Evolutionary conservation across 768 basidiomycete genomes (phyloP), one percentile per base, ranked within the genome.

Genomic region (Suillus placidus): DNA sequence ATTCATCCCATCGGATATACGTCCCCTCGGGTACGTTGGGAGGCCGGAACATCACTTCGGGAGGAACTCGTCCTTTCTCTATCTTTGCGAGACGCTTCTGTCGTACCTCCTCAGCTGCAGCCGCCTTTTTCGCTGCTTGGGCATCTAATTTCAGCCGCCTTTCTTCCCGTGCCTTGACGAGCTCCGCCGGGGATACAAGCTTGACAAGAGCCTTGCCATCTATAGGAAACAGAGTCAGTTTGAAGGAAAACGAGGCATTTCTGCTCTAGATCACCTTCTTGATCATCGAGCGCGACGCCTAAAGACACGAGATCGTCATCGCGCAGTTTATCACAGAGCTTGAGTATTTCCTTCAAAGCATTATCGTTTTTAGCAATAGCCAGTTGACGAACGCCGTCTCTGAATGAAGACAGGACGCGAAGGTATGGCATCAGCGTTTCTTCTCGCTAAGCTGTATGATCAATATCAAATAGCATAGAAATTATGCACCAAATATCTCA

Each of bases 121-220:
- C 91, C 34, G 88, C 89, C 74, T 95, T 96, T 74, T 91, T 91
- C 18, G 87, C 88, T 2, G 85, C 85, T 73, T 95, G 97, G 23
- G 87, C 93, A 66, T 90, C 89, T 20, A 81, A 81, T 60, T 84
- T 84, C 4, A 88, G 90, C 7, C 87, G 85, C 79, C 97, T 98
- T 73, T 95, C 95, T 67, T 99, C 95, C 55, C 95, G 88, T 2
- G 88, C 90, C 72, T 83, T 89, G 69, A 95, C 87, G 45, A 99
- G 82, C 64, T 93, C 88, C 14, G 87, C 85, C 2, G 96, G 89
- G 45, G 93, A 81, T 32, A 96, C 93, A 51, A 99, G 83, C 78
- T 99, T 99, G 66, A 97, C 92, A 37, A 98, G 87, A 4, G 97
- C 97, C 72, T 88, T 89, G n/a, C 96, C 96, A 80, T 96, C 95